Base-by-base conservation (phyloP, 306 rosid genomes). In the Gleditsia sinensis region DNA sequence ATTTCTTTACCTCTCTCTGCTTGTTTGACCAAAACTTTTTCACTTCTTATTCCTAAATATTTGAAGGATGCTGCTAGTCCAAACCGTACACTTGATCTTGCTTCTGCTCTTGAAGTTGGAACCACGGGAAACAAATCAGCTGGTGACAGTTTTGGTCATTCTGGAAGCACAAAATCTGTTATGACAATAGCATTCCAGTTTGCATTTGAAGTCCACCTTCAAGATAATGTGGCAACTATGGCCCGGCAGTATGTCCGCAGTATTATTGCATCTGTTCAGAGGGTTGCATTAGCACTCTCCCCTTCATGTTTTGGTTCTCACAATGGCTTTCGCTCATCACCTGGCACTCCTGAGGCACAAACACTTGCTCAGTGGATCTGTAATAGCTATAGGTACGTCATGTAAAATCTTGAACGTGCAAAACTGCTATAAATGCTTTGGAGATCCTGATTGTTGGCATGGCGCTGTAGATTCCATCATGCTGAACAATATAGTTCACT, bases 101-200 rank as follows among this genome's bases (percentile, higher is more conserved):
- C 99, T 32, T 94, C 99, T 12, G 93, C 99, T 64, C 97, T 94
- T 50, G 99, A 94, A 25, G 86, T 92, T 65, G 96, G 97, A 83
- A 82, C 90, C 3, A 64, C 92, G 57, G 92, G 92, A 59, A 88
- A 79, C 83, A 87, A 88, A 82, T 74, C 88, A 45, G 74, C 86
- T 11, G 91, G 93, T 40, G 94, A 86, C 30, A 86, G 51, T 59
- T 77, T 88, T 68, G 88, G 86, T 19, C 79, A 82, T 48, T 82
- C 81, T 25, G 95, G 95, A 28, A 90, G 69, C 78, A 77, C 93
- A 67, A 94, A 94, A 80, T 94, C 99, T 73, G 98, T 94, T 65
- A 92, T 94, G 99, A 94, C 99, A 73, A 94, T 94, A 64, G 99
- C 99, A 36, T 94, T 94, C 86, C 99, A 94, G 77, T 92, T 94